Base-by-base conservation (phyloP, 176 grass and related monocot species). In the Hsuehochloa calcarea region DNA sequence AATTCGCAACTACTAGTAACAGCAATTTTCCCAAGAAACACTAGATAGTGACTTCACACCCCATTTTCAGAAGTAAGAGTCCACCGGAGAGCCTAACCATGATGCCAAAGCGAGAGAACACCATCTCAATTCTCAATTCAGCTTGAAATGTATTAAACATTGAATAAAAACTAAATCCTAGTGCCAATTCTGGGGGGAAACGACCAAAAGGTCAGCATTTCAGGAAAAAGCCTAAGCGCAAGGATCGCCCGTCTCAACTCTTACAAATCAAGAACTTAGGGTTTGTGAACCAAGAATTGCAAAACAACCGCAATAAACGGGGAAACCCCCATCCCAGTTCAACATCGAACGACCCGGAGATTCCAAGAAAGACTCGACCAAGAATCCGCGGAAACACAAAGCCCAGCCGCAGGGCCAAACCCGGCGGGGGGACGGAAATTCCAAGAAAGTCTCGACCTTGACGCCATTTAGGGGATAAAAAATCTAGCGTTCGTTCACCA, bases 31-130 rank as follows among this genome's bases (percentile, higher is more conserved):
- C 52, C 43, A 69, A 77, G 80, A 79, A 82, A 78, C 8, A 69
- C 6, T 31, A 10, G 23, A 87, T 75, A 8, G 39, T n/a, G 14
- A 91, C 0, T 64, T 23, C 11, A 43, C 16, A 68, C 49, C 39
- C 52, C 34, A 73, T 72, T 78, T 77, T 23, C 27, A 77, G 16
- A 81, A 80, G 47, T 39, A 77, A 82, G 67, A 90, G 68, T 76
- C 47, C 54, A 63, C 19, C 10, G 19, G 29, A 72, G 4, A 75
- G 29, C 12, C 5, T 34, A 90, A 2, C 9, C 0, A 39, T n/a
- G 43, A 79, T 20, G 38, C 35, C 4, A 69, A 72, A 10, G 47
- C 37, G 25, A 74, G 20, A 85, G 40, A 66, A 49, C 38, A 73
- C 2, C 19, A 70, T 56, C 5, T 34, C 35, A 23, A 26, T 43